phyloP scores from a whole-genome alignment of 768 basidiomycete species.

The Russula virescens region DNA sequence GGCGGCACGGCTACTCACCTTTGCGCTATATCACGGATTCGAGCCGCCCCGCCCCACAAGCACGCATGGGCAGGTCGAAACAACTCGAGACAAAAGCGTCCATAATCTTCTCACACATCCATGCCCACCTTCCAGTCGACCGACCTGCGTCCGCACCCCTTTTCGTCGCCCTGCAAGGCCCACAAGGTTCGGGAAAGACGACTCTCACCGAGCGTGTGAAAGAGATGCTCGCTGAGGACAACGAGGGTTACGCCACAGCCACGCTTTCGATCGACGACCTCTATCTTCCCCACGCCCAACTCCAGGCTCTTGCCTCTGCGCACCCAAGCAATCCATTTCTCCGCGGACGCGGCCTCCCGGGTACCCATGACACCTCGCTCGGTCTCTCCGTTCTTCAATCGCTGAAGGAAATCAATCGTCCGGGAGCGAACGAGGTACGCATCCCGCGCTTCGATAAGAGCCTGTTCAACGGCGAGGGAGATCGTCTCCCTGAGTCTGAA shows the following conservation, averaged over 20 bases:
- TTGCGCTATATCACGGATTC: neutral
- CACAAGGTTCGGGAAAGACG: conserved; percentile 93
- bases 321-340: conserved; percentile 62
- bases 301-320: conserved; percentile 48
- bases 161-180: conserved; percentile 86
- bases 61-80: neutral
- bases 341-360: conserved; percentile 84
- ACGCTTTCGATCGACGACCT: conserved; percentile 80
- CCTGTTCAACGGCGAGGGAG: conserved; percentile 72
- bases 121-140: conserved; percentile 32
- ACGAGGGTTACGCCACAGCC: conserved; percentile 45
- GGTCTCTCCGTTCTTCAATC: conserved; percentile 47
- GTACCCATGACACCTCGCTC: conserved; percentile 80
- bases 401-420: conserved; percentile 40
- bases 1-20: no score
- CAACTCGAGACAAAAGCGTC: conserved; percentile 25
- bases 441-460: conserved; percentile 90
- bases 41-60: neutral
- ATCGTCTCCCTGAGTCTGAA: conserved; percentile 49
- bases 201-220: conserved; percentile 61
- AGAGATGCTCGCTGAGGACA: conserved; percentile 27
- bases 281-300: conserved; percentile 66
- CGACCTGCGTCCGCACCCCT: conserved; percentile 44
- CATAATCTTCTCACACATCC: conserved; percentile 37
- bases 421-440: conserved; percentile 31